Conservation (phyloP, 306 rosid species). For the Sphenostylis stenocarpa region DNA sequence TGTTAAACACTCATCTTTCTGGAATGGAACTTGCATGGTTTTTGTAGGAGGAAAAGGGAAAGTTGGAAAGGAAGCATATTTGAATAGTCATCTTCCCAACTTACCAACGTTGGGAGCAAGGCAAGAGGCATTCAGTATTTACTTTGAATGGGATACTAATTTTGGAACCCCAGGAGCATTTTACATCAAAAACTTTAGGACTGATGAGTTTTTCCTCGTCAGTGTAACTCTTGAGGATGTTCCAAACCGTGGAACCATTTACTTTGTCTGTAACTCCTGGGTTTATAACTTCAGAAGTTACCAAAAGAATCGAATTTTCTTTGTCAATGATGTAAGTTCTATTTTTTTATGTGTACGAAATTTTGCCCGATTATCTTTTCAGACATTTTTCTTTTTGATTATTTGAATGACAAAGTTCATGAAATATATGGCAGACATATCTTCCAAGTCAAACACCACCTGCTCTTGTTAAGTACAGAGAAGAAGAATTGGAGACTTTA, state of each 20-base stretch:
- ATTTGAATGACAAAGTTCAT: neutral
- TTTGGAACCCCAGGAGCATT: slow-evolving; percentile 66
- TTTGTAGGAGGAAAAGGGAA: slow-evolving; percentile 47
- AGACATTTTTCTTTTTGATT: too few relatives aligned
- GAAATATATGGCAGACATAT: slow-evolving; percentile 14
- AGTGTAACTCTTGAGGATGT: slow-evolving; percentile 59
- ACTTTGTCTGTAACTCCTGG: slow-evolving; percentile 75
- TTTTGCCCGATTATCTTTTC: neutral
- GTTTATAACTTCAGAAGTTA: slow-evolving; percentile 49
- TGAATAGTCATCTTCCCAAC: slow-evolving; percentile 51
- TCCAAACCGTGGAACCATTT: slow-evolving; percentile 53
- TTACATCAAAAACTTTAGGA: slow-evolving; percentile 19
- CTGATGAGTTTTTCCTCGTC: slow-evolving; percentile 58
- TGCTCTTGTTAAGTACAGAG: slow-evolving; percentile 18
- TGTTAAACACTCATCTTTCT: too few relatives aligned
- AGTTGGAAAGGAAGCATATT: slow-evolving; percentile 45
- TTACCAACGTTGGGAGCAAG: slow-evolving; percentile 46
- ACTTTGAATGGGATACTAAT: slow-evolving; percentile 50
- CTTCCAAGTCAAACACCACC: slow-evolving; percentile 33
- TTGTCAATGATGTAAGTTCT: slow-evolving; percentile 31
- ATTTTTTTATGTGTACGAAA: neutral
- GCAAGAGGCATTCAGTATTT: slow-evolving; percentile 46
- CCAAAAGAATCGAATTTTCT: slow-evolving; percentile 60
- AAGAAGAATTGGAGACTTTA: slow-evolving; percentile 27
- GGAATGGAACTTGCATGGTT: too few relatives aligned